Evolutionary conservation across 2,329 filamentous ascomycete genomes (phyloP), one percentile per base, ranked within the genome.

Genomic region (Microdochium nivale): DNA sequence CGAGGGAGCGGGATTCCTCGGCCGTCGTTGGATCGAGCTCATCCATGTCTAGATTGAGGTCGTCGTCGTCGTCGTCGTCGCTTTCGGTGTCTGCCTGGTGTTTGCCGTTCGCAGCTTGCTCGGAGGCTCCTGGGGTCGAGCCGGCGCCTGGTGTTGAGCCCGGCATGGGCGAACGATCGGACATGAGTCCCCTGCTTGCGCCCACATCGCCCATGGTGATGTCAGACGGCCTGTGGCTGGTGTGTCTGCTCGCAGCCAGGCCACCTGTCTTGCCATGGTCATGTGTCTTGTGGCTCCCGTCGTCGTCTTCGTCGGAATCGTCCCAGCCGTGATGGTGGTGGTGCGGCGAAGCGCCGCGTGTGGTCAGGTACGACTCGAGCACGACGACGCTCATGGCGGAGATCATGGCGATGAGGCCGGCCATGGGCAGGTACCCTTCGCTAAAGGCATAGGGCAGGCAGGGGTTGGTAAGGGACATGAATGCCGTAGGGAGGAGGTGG

Each of bases 281-380:
- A 21, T n/a, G 35, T 30, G 62, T 65, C 2, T 56, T 53, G 25
- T 62, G 65, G 32, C 62, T 60, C 25, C 66, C 58, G 40, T 21
- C 13, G 13, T 69, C 70, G 25, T 65, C 62, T n/a, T 71, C 65
- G 2, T 73, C 70, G 3, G 75, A 73, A 32, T 78, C 75, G 16
- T 23, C 24, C 70, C 75, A 79, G 32, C 67, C 67, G 11, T 63
- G 63, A 51, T 72, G 72, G 30, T 71, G 66, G 56, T 84, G 81
- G 1, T 78, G 76, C 60, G 84, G 82, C 1, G 79, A 75, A 1
- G 81, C 83, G 44, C 82, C 82, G 51, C 81, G 70, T 2, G 85
- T 87, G 0, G 90, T 90, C 59, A 97, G 84, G 65, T 90, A 90
- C 71, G 94, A 95, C 67, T 97, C 92, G 50, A 96, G 79, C 2